Evolutionary conservation across 2,329 filamentous ascomycete species (phyloP).

Genomic region (Pseudocercospora fuligena): DNA sequence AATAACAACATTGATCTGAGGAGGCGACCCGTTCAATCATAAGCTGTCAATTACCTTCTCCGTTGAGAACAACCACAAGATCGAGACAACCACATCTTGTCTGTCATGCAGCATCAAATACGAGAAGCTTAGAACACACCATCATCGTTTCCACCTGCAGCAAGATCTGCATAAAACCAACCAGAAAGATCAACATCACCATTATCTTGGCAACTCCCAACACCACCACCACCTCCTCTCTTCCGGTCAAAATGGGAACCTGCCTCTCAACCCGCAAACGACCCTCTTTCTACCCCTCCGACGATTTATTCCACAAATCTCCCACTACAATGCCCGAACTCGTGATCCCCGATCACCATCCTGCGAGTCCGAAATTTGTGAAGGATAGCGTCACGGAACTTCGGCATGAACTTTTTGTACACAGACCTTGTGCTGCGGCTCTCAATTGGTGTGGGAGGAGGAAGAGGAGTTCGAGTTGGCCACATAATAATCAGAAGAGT

Average conservation of each 20-base stretch:
- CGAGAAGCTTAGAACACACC: constrained; percentile 6
- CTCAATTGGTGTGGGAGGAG: not conserved
- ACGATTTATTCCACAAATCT: constrained; percentile 4
- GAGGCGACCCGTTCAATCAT: not conserved
- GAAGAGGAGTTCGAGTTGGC: not conserved
- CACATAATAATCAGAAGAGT: not conserved
- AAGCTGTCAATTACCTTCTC: not conserved
- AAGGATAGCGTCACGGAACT: not conserved
- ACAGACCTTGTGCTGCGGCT: not conserved
- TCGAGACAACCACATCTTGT: constrained; percentile 4
- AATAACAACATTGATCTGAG: not conserved
- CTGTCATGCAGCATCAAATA: not conserved
- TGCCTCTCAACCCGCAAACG: not conserved
- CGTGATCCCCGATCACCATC: not conserved
- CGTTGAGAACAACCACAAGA: not conserved
- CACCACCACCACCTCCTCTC: not conserved
- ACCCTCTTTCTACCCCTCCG: not conserved
- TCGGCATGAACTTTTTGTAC: not conserved
- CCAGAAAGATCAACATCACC: not conserved
- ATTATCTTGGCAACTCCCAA: not conserved
- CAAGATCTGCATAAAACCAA: not conserved
- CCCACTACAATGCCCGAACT: constrained; percentile 2
- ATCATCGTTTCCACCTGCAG: not conserved
- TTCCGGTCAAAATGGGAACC: not conserved
- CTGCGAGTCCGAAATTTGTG: not conserved